Percentiles rank a stretch among this genome's conserved stretches.
phyloP scores from a whole-genome alignment of 23 red algal genomes.

The Pyropia haitanensis region DNA sequence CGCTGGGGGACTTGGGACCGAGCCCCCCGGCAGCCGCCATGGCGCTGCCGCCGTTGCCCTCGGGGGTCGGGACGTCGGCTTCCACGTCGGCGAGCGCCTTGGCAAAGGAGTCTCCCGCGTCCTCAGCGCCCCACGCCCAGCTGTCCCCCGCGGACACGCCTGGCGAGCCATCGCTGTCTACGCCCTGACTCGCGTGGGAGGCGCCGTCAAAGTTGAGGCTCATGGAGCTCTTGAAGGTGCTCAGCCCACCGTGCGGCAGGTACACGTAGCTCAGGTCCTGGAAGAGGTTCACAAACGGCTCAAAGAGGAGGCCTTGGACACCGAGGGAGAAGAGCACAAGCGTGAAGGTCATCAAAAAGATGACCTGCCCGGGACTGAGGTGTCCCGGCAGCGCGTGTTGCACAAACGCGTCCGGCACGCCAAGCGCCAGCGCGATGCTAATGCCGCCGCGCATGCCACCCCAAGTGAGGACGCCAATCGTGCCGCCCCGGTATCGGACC shows the following conservation, averaged over 20 bases:
- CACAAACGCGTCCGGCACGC: slow-evolving; percentile 61
- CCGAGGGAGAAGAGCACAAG: slow-evolving; percentile 83
- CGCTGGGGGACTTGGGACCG: no score
- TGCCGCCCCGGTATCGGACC: slow-evolving; percentile 50
- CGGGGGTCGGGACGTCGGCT: no score
- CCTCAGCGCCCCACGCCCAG: no score
- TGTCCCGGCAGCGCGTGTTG: slow-evolving; percentile 35
- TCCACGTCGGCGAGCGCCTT: no score
- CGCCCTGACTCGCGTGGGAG: no score
- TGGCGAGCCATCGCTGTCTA: no score
- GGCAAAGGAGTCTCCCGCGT: no score
- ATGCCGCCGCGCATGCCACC: slow-evolving; percentile 90
- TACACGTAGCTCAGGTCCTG: slow-evolving; percentile 50
- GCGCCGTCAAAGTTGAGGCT: slow-evolving; percentile 17
- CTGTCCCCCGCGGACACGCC: no score
- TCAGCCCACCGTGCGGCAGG: slow-evolving; percentile 39
- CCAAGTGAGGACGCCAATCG: slow-evolving; percentile 80
- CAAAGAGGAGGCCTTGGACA: slow-evolving; percentile 92
- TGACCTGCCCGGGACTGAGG: slow-evolving; percentile 51
- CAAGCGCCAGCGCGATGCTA: slow-evolving; percentile 86
- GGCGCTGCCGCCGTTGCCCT: no score
- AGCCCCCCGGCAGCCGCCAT: no score
- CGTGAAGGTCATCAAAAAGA: slow-evolving; percentile 91
- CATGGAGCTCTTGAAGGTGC: slow-evolving; percentile 33
- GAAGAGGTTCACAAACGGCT: slow-evolving; percentile 57